Percentiles rank a stretch among this genome's conserved stretches.
These are phyloP conservation scores for Kwoniella botswanensis DNA, from an alignment of 768 basidiomycete species.

Conservation along the genomic window DNA sequence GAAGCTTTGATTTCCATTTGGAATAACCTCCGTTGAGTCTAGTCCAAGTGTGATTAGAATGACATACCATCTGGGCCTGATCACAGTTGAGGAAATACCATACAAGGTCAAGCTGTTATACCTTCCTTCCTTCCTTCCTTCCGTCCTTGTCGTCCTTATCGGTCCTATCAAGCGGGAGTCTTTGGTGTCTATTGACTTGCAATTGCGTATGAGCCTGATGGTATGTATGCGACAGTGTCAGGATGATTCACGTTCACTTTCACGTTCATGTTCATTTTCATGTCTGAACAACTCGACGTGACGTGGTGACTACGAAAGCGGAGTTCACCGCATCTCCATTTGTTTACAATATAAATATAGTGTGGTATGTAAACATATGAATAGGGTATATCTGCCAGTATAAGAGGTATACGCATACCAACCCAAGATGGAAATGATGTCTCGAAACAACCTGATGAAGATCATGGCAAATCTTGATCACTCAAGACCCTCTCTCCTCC, in stretches of 20 bases:
- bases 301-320: conserved; percentile 1
- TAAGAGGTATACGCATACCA: background rate
- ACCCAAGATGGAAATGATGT: too few species aligned
- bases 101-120: background rate
- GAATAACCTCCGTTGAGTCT: too few species aligned
- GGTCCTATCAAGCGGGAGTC: too few species aligned
- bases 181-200: background rate
- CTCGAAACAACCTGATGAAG: background rate
- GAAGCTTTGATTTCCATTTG: background rate
- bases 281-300: conserved; percentile 4
- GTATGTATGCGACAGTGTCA: too few species aligned
- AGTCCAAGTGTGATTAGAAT: background rate
- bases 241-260: background rate
- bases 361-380: background rate
- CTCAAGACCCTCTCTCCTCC: conserved; percentile 34
- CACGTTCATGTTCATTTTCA: background rate
- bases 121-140: too few species aligned
- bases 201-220: background rate
- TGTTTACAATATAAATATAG: background rate
- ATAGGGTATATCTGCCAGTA: background rate
- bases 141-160: too few species aligned
- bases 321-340: background rate
- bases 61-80: conserved; percentile 22
- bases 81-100: background rate
- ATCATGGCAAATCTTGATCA: background rate